Conservation (phyloP, 164 flowering plant species). For the Tetrastigma voinierianum region DNA sequence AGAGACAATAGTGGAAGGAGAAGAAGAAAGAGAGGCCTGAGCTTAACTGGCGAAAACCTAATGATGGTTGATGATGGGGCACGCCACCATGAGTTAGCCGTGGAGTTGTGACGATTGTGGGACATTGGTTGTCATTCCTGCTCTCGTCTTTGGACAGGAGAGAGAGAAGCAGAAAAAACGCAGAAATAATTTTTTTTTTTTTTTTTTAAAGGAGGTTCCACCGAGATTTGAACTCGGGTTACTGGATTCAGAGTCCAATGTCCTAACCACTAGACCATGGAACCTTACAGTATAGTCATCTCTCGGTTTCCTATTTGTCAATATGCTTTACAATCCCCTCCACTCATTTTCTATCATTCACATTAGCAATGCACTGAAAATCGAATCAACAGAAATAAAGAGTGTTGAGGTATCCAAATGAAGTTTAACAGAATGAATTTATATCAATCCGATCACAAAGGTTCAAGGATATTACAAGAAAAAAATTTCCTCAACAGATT, state of each 20-base stretch:
- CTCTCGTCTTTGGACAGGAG: background rate
- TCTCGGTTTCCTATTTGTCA: too few relatives aligned
- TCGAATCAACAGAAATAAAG: background rate
- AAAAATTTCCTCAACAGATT: too few relatives aligned
- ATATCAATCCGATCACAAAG: too few relatives aligned
- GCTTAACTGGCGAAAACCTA: slow-evolving; percentile 5
- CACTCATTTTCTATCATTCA: background rate
- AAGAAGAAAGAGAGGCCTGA: slow-evolving; percentile 9
- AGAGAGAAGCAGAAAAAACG: too few relatives aligned
- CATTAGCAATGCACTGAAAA: background rate
- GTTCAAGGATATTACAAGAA: too few relatives aligned
- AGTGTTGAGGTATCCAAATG: background rate
- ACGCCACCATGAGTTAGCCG: slow-evolving; percentile 7
- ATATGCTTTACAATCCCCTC: too few relatives aligned
- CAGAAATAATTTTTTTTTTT: too few relatives aligned
- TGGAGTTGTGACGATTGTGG: background rate
- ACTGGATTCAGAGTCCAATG: slow-evolving; percentile 73
- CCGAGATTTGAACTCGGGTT: slow-evolving; percentile 75
- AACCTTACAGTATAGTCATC: slow-evolving; percentile 17
- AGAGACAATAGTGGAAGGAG: slow-evolving; percentile 23
- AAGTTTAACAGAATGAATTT: background rate
- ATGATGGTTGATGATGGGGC: background rate
- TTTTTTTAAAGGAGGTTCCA: slow-evolving; percentile 62
- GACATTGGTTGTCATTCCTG: slow-evolving; percentile 6
- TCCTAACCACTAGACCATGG: slow-evolving; percentile 68